Conservation (phyloP, 2,329 filamentous ascomycete species). For the Aspergillus pseudoviridinutans region DNA sequence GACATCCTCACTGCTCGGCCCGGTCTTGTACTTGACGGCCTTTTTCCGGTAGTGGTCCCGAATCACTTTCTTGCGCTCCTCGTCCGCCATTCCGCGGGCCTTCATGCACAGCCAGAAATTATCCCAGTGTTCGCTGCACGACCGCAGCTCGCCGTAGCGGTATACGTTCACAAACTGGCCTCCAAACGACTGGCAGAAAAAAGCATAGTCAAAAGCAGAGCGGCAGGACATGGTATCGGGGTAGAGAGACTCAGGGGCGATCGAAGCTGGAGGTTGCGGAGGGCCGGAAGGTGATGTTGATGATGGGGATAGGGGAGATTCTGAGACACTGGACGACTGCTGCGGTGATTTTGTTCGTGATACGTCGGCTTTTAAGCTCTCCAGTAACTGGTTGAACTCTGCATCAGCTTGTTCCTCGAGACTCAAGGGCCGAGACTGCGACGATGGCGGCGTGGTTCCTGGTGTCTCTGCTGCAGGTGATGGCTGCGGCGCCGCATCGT, state of each 20-base stretch:
- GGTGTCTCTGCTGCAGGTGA: slow-evolving; percentile 2
- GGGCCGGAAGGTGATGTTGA: slow-evolving; percentile 5
- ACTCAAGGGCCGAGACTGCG: slow-evolving; percentile 26
- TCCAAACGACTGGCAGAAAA: slow-evolving; percentile 87
- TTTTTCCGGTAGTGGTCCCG: slow-evolving; percentile 65
- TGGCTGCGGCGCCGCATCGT: background rate
- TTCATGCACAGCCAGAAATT: slow-evolving; percentile 99
- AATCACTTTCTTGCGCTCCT: slow-evolving; percentile 58
- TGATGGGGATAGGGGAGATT: slow-evolving; percentile 9
- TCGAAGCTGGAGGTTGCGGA: slow-evolving; percentile 25
- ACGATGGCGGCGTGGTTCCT: slow-evolving; percentile 16
- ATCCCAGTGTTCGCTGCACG: slow-evolving; percentile 80
- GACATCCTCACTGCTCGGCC: slow-evolving; percentile 80
- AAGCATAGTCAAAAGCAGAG: slow-evolving; percentile 84
- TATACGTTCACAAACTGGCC: slow-evolving; percentile 92
- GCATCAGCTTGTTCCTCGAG: slow-evolving; percentile 50
- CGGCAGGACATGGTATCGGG: slow-evolving; percentile 84
- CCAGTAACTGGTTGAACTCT: slow-evolving; percentile 53
- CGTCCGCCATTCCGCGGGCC: slow-evolving; percentile 59
- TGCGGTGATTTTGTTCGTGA: slow-evolving; percentile 11
- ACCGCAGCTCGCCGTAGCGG: slow-evolving; percentile 71
- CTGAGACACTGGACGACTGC: slow-evolving; percentile 1
- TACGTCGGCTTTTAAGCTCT: slow-evolving; percentile 43
- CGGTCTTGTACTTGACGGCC: slow-evolving; percentile 61
- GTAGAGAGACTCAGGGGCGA: slow-evolving; percentile 65